A percentile compares a stretch with the other conserved stretches of the same genome.
phyloP scores from a whole-genome alignment of 306 rosid genomes.

The Glycyrrhiza uralensis region DNA sequence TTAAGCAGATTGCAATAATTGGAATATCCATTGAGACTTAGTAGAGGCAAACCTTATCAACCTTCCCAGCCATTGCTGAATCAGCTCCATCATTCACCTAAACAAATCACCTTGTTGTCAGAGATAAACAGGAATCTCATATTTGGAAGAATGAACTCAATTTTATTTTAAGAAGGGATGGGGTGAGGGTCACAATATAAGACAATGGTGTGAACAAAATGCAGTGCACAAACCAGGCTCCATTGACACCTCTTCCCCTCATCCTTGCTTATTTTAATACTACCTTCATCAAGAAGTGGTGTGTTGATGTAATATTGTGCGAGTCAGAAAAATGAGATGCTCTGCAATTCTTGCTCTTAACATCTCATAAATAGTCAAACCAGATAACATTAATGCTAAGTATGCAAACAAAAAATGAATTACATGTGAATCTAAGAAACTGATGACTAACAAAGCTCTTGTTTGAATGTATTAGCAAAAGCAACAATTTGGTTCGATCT shows the following conservation, averaged over 20 bases:
- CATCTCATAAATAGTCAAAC: neutral
- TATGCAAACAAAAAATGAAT: neutral
- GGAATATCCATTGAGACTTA: neutral
- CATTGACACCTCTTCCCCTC: neutral
- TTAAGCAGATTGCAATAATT: neutral
- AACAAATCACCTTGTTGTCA: constrained; percentile 26
- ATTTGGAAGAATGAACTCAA: neutral
- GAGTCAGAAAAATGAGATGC: neutral
- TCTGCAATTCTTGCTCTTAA: neutral
- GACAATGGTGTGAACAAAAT: neutral
- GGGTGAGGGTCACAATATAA: neutral
- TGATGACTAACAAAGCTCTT: neutral
- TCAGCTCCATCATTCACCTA: constrained; percentile 59
- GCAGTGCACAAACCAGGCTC: neutral
- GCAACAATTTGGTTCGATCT: neutral
- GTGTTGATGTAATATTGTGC: neutral
- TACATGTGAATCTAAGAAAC: neutral
- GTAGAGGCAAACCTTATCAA: constrained; percentile 32
- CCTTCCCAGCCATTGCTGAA: constrained; percentile 31
- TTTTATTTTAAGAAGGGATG: neutral
- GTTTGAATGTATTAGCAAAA: neutral
- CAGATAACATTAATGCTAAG: neutral
- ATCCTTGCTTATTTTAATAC: no score
- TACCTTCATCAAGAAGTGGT: neutral
- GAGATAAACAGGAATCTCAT: neutral